Base-by-base conservation (phyloP, 768 basidiomycete species). In the Lanmaoa rubissima region DNA sequence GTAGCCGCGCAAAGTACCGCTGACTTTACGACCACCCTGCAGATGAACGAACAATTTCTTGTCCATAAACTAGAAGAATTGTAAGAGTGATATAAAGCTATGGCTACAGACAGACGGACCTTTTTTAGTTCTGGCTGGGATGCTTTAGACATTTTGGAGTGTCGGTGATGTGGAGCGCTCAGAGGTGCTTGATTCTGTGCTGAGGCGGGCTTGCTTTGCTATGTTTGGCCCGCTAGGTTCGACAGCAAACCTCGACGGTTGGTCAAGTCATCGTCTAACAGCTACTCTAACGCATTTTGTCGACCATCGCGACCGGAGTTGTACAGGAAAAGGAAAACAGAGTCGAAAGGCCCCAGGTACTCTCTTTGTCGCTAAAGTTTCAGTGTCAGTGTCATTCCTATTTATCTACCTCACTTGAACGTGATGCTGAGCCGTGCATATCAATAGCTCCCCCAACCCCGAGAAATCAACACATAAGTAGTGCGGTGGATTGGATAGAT, bases 111-210 rank as follows among this genome's bases (percentile, higher is more conserved):
- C 21, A 51, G 12, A 43, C 62, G n/a, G n/a, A 94, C 96, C 87
- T 96, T 98, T 83, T 97, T 98, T 58, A 98, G 82, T 73, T 98
- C 96, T 58, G 96, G 96, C 74, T 97, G 93, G 44, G 94, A 92
- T 65, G 93, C 91, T 79, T 94, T 93, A 41, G 92, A 93, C 92
- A 94, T 92, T 70, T 59, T 76, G 65, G 60, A 50, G 32, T 6
- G 24, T 48, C 28, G 44, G 24, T 32, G 60, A 19, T 24, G 43
- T 31, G 16, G 46, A 43, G 2, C 21, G 43, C 31, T 24, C 21
- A 24, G n/a, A 46, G 16, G 11, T 28, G n/a, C 38, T 58, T 2
- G 35, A 17, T n/a, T n/a, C n/a, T 36, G n/a, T 26, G 26, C 21
- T 3, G 17, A 32, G 12, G 32, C 28, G 14, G 42, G 13, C 16